These are phyloP conservation scores for Saccharomycopsis oosterbeekiorum DNA, from an alignment of 805 yeast genomes.

Conservation along the genomic window DNA sequence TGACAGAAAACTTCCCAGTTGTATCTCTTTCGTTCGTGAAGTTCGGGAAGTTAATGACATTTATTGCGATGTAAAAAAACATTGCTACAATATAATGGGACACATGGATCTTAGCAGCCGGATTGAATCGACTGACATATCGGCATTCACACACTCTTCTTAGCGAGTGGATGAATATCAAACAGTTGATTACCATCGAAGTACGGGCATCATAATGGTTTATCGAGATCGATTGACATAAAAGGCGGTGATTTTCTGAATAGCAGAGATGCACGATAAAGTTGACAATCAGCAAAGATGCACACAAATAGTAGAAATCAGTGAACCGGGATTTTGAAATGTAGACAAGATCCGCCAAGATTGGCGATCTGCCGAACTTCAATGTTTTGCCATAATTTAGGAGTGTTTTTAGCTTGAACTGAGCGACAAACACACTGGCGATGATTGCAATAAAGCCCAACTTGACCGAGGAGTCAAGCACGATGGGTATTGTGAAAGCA, in stretches of 20 bases:
- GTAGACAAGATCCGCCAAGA: slow-evolving; percentile 24
- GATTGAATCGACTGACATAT: slow-evolving; percentile 37
- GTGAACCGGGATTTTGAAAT: slow-evolving; percentile 56
- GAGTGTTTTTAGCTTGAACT: slow-evolving; percentile 27
- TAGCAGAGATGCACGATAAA: not conserved
- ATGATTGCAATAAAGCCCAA: slow-evolving; percentile 1
- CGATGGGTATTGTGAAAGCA: not conserved
- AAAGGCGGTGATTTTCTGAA: not conserved
- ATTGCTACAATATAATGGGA: slow-evolving; percentile 60
- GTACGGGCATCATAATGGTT: not conserved
- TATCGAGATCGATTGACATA: not conserved
- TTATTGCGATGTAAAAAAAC: slow-evolving; percentile 43
- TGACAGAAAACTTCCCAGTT: not conserved
- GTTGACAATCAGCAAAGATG: slow-evolving; percentile 23
- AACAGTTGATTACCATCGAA: slow-evolving; percentile 18
- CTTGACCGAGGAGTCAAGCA: not conserved
- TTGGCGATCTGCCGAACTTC: not conserved
- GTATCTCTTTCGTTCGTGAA: not conserved
- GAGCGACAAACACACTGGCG: slow-evolving; percentile 27
- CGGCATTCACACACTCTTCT: slow-evolving; percentile 49
- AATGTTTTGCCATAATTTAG: slow-evolving; percentile 39
- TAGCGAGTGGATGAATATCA: slow-evolving; percentile 39
- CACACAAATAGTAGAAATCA: slow-evolving; percentile 49
- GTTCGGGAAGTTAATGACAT: slow-evolving; percentile 18
- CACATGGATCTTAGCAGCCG: slow-evolving; percentile 46